Evolutionary conservation across 208 protist species (phyloP).

Genomic region (Acanthamoeba triangularis): DNA sequence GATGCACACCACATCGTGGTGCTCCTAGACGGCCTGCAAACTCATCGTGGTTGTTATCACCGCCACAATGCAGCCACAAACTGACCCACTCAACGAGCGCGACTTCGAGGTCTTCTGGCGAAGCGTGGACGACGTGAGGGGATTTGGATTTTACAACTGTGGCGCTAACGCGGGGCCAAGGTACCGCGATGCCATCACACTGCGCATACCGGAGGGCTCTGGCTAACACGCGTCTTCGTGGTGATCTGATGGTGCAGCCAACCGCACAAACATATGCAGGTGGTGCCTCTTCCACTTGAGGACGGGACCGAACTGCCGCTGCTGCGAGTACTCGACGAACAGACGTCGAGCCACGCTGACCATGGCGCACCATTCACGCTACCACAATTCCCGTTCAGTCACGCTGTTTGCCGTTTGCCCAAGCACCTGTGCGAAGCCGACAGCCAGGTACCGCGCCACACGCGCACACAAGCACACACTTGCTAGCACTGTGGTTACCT

Average conservation of each 20-base stretch:
- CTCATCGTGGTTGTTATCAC: not conserved
- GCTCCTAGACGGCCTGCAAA: not conserved
- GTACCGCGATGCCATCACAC: not conserved
- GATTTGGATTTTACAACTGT: conserved; percentile 68
- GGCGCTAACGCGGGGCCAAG: conserved; percentile 39
- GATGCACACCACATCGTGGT: too few relatives aligned
- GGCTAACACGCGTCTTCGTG: not conserved
- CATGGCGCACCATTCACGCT: conserved; percentile 5
- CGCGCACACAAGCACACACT: not conserved
- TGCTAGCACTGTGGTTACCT: not conserved
- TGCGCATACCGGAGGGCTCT: not conserved
- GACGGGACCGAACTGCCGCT: conserved; percentile 4
- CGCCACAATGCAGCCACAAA: not conserved
- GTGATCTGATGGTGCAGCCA: not conserved
- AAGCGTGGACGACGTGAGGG: not conserved
- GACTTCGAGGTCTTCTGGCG: conserved; percentile 64
- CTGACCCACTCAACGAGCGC: not conserved
- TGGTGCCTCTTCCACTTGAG: conserved; percentile 24
- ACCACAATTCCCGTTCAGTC: not conserved
- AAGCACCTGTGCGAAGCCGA: not conserved
- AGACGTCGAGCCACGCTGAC: not conserved
- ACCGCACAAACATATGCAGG: conserved; percentile 74
- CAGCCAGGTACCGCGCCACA: not conserved
- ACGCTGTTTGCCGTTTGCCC: not conserved
- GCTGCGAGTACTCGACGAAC: not conserved